A percentile compares a stretch with the other conserved stretches of the same genome.
Evolutionary conservation across 768 basidiomycete genomes (phyloP).

Genomic region (Suillus luteus): DNA sequence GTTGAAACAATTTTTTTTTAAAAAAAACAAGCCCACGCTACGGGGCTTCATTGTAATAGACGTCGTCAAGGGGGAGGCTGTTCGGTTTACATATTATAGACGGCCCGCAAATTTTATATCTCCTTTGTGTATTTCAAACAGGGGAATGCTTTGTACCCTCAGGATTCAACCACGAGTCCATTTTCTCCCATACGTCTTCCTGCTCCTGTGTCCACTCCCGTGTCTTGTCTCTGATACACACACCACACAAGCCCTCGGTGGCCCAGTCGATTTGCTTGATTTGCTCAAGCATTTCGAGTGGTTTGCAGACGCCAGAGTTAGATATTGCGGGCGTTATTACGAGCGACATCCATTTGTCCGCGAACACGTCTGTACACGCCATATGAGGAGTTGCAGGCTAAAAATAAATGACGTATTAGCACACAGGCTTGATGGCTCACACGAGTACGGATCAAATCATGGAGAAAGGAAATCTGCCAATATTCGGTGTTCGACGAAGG

Average conservation of each 20-base stretch:
- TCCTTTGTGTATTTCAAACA: constrained; percentile 10
- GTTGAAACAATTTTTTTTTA: constrained; percentile 11
- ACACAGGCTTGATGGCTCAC: neutral
- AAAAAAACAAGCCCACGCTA: constrained; percentile 22
- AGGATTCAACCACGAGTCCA: constrained; percentile 57
- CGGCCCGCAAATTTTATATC: constrained; percentile 7
- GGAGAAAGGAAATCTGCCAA: neutral
- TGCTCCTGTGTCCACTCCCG: constrained; percentile 71
- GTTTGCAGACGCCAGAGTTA: constrained; percentile 64
- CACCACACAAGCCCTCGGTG: constrained; percentile 54
- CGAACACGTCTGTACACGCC: constrained; percentile 71
- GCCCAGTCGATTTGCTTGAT: constrained; percentile 64
- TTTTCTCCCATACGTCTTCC: constrained; percentile 54
- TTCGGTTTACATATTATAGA: constrained; percentile 1
- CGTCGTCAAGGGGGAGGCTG: neutral
- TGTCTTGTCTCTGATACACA: constrained; percentile 59
- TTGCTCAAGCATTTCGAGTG: constrained; percentile 67
- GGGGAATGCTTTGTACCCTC: constrained; percentile 15
- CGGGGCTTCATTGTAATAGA: constrained; percentile 29
- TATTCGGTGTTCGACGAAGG: neutral
- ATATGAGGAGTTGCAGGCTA: constrained; percentile 65
- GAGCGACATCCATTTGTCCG: constrained; percentile 68
- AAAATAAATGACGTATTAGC: neutral
- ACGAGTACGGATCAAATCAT: neutral
- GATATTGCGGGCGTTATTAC: constrained; percentile 70